Evolutionary conservation across 2,329 filamentous ascomycete species (phyloP), one percentile per base, ranked within the genome.

Genomic region (Rhynchosporium secalis): DNA sequence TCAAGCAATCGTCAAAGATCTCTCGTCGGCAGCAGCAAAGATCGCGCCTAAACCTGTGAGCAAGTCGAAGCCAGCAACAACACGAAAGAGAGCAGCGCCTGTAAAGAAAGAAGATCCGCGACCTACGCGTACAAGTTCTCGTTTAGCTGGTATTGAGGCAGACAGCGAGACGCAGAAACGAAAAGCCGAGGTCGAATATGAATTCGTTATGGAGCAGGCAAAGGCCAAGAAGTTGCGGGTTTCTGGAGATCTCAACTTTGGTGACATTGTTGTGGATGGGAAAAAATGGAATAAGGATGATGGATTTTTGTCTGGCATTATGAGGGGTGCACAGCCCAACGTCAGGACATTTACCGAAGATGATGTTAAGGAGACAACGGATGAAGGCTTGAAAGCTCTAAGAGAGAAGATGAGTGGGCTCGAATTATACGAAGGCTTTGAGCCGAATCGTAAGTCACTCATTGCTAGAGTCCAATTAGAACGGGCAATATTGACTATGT

Each of bases 321-420:
- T 81, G 29, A 83, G 83, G 72, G 91, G 83, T 1, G 91, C 92
- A 0, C 86, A 90, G 67, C 92, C 92, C 0, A 91, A 94, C 54
- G 83, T 92, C 59, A 81, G 92, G 26, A 98, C 94, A 0, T 98
- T 98, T 72, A 88, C 86, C 0, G 86, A 90, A n/a, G 87, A 93
- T 0, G 90, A 96, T 74, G 83, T 95, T 4, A 87, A 88, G 64
- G 86, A 91, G 65, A 96, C 91, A 0, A 87, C 84, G 0, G 87
- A 96, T 71, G 87, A 90, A 70, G 87, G 88, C 28, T 72, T 98
- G 7, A 90, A 88, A 72, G 83, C 83, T 0, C 68, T 97, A 60
- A 80, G 94, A 38, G 80, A 91, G 73, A 87, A 86, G 51, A 93
- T 98, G 89, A 88, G 85, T 64, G 81, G 84, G 0, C 75, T 99